Evolutionary conservation across 2,329 filamentous ascomycete species (phyloP).

Genomic region (Oidium heveae): DNA sequence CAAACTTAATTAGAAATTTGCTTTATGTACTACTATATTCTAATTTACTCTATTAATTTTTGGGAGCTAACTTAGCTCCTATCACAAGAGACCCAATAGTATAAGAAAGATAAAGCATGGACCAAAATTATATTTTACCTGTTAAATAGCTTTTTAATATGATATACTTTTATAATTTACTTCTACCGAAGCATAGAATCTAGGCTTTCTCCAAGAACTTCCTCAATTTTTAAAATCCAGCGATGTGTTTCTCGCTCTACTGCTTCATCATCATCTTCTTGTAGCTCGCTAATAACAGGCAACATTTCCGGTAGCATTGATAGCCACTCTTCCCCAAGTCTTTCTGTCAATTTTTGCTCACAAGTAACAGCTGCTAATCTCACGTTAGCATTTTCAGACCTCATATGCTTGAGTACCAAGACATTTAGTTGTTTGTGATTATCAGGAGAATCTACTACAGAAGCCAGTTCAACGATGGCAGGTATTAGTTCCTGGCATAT

Average conservation of each 20-base stretch:
- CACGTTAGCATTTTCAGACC: conserved; percentile 43
- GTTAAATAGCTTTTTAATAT: too few species aligned
- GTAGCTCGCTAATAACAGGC: conserved; percentile 80
- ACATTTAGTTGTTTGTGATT: conserved; percentile 80
- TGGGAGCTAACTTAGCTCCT: too few species aligned
- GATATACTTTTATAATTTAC: neutral
- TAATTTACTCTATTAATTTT: too few species aligned
- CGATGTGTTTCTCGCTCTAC: conserved; percentile 73
- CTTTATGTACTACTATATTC: too few species aligned
- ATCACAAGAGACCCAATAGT: too few species aligned
- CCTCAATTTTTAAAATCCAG: conserved; percentile 82
- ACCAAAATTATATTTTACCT: too few species aligned
- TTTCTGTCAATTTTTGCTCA: conserved; percentile 54
- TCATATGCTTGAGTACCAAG: conserved; percentile 51
- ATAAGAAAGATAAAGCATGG: too few species aligned
- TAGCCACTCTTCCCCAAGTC: conserved; percentile 82
- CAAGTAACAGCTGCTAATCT: conserved; percentile 62
- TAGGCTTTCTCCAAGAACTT: conserved; percentile 67
- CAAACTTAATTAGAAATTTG: too few species aligned
- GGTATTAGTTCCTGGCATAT: conserved; percentile 35
- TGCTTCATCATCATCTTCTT: conserved; percentile 86
- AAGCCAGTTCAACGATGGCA: conserved; percentile 54
- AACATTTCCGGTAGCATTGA: conserved; percentile 81
- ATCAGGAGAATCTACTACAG: conserved; percentile 58
- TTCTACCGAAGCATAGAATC: conserved; percentile 69